phyloP scores from a whole-genome alignment of 306 rosid species.

The Cucurbita pepo region DNA sequence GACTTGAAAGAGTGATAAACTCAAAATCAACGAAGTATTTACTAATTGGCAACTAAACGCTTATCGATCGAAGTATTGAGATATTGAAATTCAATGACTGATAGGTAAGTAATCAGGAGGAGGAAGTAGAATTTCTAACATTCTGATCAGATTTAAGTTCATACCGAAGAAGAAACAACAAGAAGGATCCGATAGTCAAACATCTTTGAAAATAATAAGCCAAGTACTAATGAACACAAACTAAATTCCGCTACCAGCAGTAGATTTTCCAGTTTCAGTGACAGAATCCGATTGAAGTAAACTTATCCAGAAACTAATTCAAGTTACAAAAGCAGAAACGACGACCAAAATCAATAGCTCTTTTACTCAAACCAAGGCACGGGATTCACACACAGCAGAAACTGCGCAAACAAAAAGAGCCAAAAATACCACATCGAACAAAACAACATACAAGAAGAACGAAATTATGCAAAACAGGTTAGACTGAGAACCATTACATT shows the following conservation, averaged over 20 bases:
- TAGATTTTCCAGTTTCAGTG: neutral
- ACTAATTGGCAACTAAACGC: neutral
- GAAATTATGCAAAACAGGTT: neutral
- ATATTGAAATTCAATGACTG: neutral
- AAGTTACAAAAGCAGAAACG: neutral
- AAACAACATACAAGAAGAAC: neutral
- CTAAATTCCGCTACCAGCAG: neutral
- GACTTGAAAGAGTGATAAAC: neutral
- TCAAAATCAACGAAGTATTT: neutral
- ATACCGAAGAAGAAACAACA: neutral
- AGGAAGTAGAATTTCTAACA: neutral
- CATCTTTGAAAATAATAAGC: neutral
- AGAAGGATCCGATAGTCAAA: neutral
- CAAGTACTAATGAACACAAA: neutral
- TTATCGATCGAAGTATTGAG: neutral
- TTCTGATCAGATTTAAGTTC: neutral
- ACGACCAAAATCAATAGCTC: neutral
- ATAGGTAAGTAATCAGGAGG: neutral
- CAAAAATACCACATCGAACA: neutral
- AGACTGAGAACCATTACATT: conserved; percentile 17
- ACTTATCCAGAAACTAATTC: neutral
- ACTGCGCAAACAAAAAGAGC: neutral
- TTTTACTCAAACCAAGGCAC: neutral
- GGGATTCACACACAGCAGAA: neutral
- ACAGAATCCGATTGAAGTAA: neutral